Evolutionary conservation across 208 protist species (phyloP), one percentile per base, ranked within the genome.

Genomic region (Acanthamoeba royreba): DNA sequence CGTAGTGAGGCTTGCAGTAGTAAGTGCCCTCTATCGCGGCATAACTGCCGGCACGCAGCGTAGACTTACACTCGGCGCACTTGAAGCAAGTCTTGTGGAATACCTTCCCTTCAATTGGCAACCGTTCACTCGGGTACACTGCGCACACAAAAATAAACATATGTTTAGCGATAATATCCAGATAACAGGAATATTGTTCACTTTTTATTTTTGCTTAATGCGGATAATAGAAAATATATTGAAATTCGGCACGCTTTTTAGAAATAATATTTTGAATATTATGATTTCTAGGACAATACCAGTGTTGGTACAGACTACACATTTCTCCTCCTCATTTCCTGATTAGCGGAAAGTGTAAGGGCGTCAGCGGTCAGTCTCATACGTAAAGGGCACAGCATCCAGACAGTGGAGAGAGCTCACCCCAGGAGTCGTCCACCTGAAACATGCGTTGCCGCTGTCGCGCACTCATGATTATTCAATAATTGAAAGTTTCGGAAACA

Each of bases 251-350:
- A n/a, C n/a, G n/a, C n/a, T n/a, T n/a, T n/a, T n/a, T n/a, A n/a
- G n/a, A n/a, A n/a, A n/a, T n/a, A n/a, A n/a, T n/a, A n/a, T n/a
- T n/a, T n/a, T n/a, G n/a, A n/a, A n/a, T n/a, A n/a, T n/a, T n/a
- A n/a, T n/a, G n/a, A n/a, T n/a, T n/a, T n/a, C n/a, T n/a, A n/a
- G n/a, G n/a, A n/a, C n/a, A n/a, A n/a, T 17, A 89, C 81, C 81
- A 1, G 81, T 63, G 40, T 89, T n/a, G 31, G 9, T 63, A 31
- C 81, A 89, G 4, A 66, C 52, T 3, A 63, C 81, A 28, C 81
- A 89, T 40, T 89, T 89, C 81, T 89, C 81, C 22, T 89, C 81
- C 81, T 89, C 49, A 40, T 66, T 89, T 9, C 81, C 81, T 89
- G 42, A n/a, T n/a, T n/a, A n/a, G n/a, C n/a, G n/a, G n/a, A n/a